Evolutionary conservation across 495 filamentous ascomycete genomes (phyloP).

Genomic region (Penicillium tannophilum): DNA sequence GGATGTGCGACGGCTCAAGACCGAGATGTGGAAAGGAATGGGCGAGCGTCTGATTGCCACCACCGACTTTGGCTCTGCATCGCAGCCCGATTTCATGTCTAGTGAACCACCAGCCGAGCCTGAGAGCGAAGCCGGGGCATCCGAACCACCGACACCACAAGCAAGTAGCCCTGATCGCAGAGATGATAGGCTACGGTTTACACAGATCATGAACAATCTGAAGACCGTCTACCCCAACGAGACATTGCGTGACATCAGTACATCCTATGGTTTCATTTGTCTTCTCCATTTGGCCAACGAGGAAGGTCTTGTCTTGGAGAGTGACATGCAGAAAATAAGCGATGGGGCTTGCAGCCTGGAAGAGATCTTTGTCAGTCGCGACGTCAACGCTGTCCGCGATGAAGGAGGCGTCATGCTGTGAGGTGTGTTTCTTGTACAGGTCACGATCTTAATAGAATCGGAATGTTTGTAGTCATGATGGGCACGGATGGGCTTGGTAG

Average conservation of each 20-base stretch:
- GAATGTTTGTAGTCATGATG: slow-evolving; percentile 25
- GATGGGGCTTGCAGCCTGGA: slow-evolving; percentile 36
- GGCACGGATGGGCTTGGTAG: slow-evolving; percentile 21
- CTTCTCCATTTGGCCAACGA: slow-evolving; percentile 96
- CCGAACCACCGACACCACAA: slow-evolving; percentile 40
- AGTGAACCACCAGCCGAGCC: slow-evolving; percentile 29
- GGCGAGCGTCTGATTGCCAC: slow-evolving; percentile 51
- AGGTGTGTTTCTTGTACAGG: slow-evolving; percentile 31
- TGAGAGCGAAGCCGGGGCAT: slow-evolving; percentile 30
- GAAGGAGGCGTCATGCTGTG: slow-evolving; percentile 37
- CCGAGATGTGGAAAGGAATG: slow-evolving; percentile 94
- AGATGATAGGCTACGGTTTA: slow-evolving; percentile 73
- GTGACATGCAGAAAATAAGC: slow-evolving; percentile 40
- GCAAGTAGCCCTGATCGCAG: slow-evolving; percentile 29
- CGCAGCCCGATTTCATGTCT: slow-evolving; percentile 28
- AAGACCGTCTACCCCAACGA: slow-evolving; percentile 82
- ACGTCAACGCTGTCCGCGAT: slow-evolving; percentile 44
- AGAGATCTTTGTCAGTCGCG: slow-evolving; percentile 48
- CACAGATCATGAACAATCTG: slow-evolving; percentile 83
- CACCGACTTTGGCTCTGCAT: slow-evolving; percentile 35
- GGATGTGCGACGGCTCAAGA: slow-evolving; percentile 91
- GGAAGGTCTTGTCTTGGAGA: slow-evolving; percentile 75
- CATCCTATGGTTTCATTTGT: slow-evolving; percentile 96
- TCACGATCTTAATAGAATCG: slow-evolving; percentile 13
- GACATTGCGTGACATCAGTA: slow-evolving; percentile 91